Evolutionary conservation across 2,329 filamentous ascomycete species (phyloP).

Genomic region (Xylaria digitata): DNA sequence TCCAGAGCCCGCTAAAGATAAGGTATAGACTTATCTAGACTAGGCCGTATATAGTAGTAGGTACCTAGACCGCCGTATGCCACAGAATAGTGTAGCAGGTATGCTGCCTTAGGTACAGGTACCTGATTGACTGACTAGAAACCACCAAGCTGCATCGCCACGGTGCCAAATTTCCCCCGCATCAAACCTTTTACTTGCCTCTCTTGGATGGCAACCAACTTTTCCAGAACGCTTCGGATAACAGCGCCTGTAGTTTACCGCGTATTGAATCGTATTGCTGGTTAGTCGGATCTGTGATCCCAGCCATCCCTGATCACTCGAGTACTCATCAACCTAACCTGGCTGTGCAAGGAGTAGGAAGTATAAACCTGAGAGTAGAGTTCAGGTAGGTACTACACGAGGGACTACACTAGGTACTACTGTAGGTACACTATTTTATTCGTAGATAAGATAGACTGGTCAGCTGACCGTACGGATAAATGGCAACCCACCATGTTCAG

Average conservation of each 20-base stretch:
- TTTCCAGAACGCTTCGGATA: slow-evolving; percentile 21
- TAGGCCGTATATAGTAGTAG: too few species aligned
- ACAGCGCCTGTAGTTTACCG: background rate
- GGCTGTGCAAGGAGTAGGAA: slow-evolving; percentile 24
- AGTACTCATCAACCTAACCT: slow-evolving; percentile 16
- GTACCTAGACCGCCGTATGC: too few species aligned
- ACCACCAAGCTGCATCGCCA: slow-evolving; percentile 35
- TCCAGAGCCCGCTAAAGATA: background rate
- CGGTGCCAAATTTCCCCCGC: slow-evolving; percentile 24
- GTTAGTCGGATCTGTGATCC: background rate
- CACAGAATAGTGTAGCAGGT: background rate
- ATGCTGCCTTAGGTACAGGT: background rate
- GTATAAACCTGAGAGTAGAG: background rate
- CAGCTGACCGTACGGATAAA: slow-evolving; percentile 11
- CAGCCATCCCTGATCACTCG: background rate
- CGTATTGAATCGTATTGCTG: slow-evolving; percentile 22
- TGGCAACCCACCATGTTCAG: background rate
- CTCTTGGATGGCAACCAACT: slow-evolving; percentile 1
- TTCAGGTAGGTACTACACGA: too few species aligned
- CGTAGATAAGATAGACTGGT: slow-evolving; percentile 1
- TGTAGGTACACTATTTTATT: background rate
- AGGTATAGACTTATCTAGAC: too few species aligned
- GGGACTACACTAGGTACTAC: too few species aligned
- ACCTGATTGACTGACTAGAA: slow-evolving; percentile 1
- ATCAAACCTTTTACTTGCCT: slow-evolving; percentile 11